These are phyloP conservation scores for Mariannaea sp. DNA, from an alignment of 2,329 filamentous ascomycete genomes.

Conservation along the genomic window DNA sequence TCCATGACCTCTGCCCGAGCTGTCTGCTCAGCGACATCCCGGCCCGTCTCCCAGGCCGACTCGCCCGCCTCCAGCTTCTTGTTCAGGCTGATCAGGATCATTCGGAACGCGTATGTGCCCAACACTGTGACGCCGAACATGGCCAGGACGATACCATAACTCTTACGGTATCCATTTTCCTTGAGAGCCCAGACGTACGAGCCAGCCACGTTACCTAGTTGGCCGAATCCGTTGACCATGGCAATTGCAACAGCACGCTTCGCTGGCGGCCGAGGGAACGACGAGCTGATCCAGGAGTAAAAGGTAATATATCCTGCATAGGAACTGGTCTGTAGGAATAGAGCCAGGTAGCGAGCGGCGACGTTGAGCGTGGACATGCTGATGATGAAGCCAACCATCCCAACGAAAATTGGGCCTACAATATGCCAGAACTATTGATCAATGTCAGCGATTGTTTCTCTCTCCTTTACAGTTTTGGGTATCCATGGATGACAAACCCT, in stretches of 20 bases:
- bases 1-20: constrained; percentile 46
- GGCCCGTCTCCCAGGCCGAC: constrained; percentile 43
- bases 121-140: constrained; percentile 66
- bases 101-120: constrained; percentile 55
- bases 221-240: constrained; percentile 63
- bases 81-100: constrained; percentile 54
- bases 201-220: constrained; percentile 63
- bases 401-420: constrained; percentile 55
- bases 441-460: constrained; percentile 10
- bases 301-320: constrained; percentile 65
- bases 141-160: constrained; percentile 66
- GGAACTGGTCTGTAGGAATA: constrained; percentile 62
- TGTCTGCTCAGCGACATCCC: constrained; percentile 48
- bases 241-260: constrained; percentile 66
- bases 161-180: constrained; percentile 65
- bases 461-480: not conserved
- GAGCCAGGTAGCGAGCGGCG: constrained; percentile 62
- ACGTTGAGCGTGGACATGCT: constrained; percentile 61
- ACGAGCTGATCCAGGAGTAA: constrained; percentile 62
- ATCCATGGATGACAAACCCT: constrained; percentile 45
- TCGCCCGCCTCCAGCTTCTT: constrained; percentile 52
- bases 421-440: constrained; percentile 61
- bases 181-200: constrained; percentile 66
- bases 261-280: constrained; percentile 62
- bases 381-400: constrained; percentile 63